Base-by-base conservation (phyloP, 2,329 filamentous ascomycete species). In the Ophiostoma sp. region DNA sequence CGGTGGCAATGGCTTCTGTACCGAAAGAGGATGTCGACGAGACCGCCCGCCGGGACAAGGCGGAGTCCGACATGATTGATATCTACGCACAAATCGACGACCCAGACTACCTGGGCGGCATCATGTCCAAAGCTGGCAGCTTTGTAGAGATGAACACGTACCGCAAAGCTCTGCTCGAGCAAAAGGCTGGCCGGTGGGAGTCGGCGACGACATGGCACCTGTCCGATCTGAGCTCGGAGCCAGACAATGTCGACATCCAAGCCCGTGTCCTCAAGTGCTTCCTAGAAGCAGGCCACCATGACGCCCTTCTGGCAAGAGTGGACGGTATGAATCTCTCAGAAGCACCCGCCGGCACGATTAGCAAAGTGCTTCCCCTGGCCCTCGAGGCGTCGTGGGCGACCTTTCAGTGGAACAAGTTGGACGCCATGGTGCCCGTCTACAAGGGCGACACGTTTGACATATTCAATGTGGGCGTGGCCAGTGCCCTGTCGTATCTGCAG, bases 11-110 rank as follows among this genome's bases (percentile, higher is more conserved):
- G 83, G 86, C 74, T 80, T 85, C 72, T 82, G 85, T 75, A 39
- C 82, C 83, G 33, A 78, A 81, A 45, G 79, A 83, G 33, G 84
- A 85, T 0, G 81, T 84, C 0, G 84, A 86, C 1, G 87, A 89
- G 28, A 83, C 87, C 2, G 70, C 61, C n/a, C 75, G 75, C 3
- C 73, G 73, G 7, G 45, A 92, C 71, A 86, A 89, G 31, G 85
- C 96, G 3, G 88, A 97, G 74, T 89, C 94, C 77, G 89, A 91
- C 75, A 84, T 99, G 31, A 95, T 98, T 79, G 91, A 95, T 71
- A 97, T 99, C 22, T 99, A 99, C 81, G 93, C 94, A 0, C 93
- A 98, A 78, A 98, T 99, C 75, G 96, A 99, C 79, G 96, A 99
- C 78, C 97, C 96, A 0, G 96, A 99, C 81, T 95, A 95, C 0